A percentile compares a stretch with the other conserved stretches of the same genome.
These are phyloP conservation scores for Graphilbum fragrans DNA, from an alignment of 2,329 filamentous ascomycete species.

Conservation along the genomic window DNA sequence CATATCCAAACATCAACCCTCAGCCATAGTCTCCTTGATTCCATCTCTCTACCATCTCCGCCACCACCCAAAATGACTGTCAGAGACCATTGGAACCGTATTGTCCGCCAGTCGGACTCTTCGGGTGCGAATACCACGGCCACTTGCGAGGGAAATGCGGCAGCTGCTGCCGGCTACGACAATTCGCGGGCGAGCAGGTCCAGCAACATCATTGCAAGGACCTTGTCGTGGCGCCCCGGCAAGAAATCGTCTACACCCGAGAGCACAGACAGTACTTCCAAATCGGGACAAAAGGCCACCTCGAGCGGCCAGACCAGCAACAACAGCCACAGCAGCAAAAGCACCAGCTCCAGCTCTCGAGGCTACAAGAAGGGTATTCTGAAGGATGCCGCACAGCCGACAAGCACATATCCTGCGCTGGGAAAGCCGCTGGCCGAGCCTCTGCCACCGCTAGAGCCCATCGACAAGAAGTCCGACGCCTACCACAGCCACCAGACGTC, in stretches of 20 bases:
- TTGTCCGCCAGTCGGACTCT: slow-evolving; percentile 7
- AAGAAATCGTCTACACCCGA: slow-evolving; percentile 1
- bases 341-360: not conserved
- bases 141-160: not conserved
- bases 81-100: slow-evolving; percentile 9
- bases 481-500: slow-evolving; percentile 32
- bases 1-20: too few relatives aligned
- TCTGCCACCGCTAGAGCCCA: not conserved
- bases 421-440: too few relatives aligned
- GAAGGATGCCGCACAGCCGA: not conserved
- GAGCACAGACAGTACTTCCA: too few relatives aligned
- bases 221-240: slow-evolving; percentile 7
- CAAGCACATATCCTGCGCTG: not conserved
- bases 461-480: not conserved
- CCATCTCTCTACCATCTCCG: not conserved
- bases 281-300: not conserved
- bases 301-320: not conserved
- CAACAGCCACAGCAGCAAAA: not conserved
- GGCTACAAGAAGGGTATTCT: not conserved
- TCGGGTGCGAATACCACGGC: not conserved
- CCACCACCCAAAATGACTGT: slow-evolving; percentile 9
- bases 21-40: too few relatives aligned
- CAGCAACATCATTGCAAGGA: slow-evolving; percentile 3
- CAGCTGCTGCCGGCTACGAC: not conserved
- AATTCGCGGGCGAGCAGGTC: not conserved